Conservation (phyloP, 2,329 filamentous ascomycete species). For the Xylariaceae sp. region DNA sequence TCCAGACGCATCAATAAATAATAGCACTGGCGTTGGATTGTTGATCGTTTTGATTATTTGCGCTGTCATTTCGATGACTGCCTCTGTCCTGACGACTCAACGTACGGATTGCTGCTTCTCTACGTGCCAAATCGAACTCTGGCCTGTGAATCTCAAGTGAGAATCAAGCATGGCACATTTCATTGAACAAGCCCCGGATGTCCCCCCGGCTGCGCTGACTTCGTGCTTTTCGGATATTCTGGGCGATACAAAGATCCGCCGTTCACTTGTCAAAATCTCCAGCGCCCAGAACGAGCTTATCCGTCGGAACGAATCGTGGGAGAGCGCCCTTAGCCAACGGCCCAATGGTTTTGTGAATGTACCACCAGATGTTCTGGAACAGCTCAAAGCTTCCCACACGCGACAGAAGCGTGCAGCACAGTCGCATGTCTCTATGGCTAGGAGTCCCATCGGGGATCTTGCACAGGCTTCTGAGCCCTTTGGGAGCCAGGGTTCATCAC, state of each 20-base stretch:
- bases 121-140: background rate
- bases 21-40: no score
- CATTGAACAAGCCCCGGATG: background rate
- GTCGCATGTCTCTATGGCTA: background rate
- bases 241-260: conserved; percentile 34
- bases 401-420: conserved; percentile 14
- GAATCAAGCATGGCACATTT: conserved; percentile 18
- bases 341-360: conserved; percentile 30
- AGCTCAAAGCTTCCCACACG: conserved; percentile 23
- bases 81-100: background rate
- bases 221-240: conserved; percentile 24
- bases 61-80: no score
- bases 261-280: conserved; percentile 41
- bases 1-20: no score
- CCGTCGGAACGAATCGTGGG: conserved; percentile 39
- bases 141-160: background rate
- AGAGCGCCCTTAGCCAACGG: conserved; percentile 19
- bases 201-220: conserved; percentile 10
- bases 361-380: conserved; percentile 32
- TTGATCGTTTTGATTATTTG: no score
- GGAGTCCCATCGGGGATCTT: background rate
- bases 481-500: conserved; percentile 1
- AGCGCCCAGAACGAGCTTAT: conserved; percentile 47
- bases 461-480: conserved; percentile 3
- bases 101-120: background rate